These are phyloP conservation scores for Hypoxylon sp. DNA, from an alignment of 2,329 filamentous ascomycete genomes.

Conservation along the genomic window DNA sequence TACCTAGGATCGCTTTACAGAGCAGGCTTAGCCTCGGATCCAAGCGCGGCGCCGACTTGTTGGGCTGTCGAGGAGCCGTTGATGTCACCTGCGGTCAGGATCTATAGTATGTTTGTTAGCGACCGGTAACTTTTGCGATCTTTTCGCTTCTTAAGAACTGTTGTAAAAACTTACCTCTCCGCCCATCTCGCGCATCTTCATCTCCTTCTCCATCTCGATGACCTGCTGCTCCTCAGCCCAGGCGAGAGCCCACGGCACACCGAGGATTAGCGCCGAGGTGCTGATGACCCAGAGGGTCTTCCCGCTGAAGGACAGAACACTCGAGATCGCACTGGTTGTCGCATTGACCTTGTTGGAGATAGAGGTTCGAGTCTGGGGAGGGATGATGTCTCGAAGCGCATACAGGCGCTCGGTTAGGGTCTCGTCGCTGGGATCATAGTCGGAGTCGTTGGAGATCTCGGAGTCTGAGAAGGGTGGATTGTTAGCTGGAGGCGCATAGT, in stretches of 20 bases:
- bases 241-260: constrained; percentile 91
- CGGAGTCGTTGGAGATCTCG: constrained; percentile 83
- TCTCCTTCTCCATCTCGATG: constrained; percentile 96
- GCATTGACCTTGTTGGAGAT: constrained; percentile 68
- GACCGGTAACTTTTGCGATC: not conserved
- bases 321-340: constrained; percentile 65
- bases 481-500: not conserved
- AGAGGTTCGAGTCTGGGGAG: constrained; percentile 74
- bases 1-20: constrained; percentile 58
- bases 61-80: constrained; percentile 55
- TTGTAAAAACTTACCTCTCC: constrained; percentile 62
- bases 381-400: constrained; percentile 79
- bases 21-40: constrained; percentile 58
- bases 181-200: constrained; percentile 92
- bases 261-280: constrained; percentile 87
- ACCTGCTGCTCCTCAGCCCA: constrained; percentile 97
- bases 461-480: constrained; percentile 69
- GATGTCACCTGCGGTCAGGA: constrained; percentile 59
- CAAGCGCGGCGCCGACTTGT: constrained; percentile 60
- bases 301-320: constrained; percentile 74
- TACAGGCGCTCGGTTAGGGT: constrained; percentile 73
- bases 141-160: too few relatives aligned
- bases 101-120: constrained; percentile 40
- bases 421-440: constrained; percentile 68
- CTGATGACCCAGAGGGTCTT: constrained; percentile 91